Percentiles rank a stretch among this genome's conserved stretches.
Evolutionary conservation across 306 rosid species (phyloP).

Genomic region (Lathyrus tuberosus): DNA sequence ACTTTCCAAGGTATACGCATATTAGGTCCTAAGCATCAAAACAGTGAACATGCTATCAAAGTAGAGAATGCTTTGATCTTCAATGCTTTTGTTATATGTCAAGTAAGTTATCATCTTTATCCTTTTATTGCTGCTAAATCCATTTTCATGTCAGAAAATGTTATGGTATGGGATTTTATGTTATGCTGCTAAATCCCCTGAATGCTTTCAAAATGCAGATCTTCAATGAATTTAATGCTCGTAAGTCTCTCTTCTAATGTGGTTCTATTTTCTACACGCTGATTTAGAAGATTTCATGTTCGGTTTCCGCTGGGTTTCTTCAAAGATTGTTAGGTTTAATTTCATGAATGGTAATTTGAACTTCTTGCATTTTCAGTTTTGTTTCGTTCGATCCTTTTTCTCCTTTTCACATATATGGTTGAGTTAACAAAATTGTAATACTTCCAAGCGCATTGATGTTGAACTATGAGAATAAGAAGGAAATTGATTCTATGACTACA

Average conservation of each 20-base stretch:
- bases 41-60: too few species aligned
- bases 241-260: conserved; percentile 55
- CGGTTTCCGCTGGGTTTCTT: too few species aligned
- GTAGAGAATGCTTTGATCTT: too few species aligned
- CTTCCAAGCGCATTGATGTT: conserved; percentile 57
- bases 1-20: too few species aligned
- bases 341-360: conserved; percentile 61
- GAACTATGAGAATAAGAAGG: conserved; percentile 68
- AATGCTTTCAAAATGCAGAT: conserved; percentile 56
- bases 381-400: not conserved
- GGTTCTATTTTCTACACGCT: too few species aligned
- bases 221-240: conserved; percentile 92
- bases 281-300: too few species aligned
- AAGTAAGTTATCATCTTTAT: conserved; percentile 61
- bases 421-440: not conserved
- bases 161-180: conserved; percentile 10
- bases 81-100: conserved; percentile 69
- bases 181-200: too few species aligned
- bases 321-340: too few species aligned
- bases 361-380: conserved; percentile 4
- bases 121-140: conserved; percentile 22
- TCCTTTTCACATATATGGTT: conserved; percentile 20
- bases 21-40: too few species aligned
- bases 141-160: not conserved
- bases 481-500: conserved; percentile 59